Conservation (phyloP, 75 land plant genomes). For the Cunninghamia lanceolata region DNA sequence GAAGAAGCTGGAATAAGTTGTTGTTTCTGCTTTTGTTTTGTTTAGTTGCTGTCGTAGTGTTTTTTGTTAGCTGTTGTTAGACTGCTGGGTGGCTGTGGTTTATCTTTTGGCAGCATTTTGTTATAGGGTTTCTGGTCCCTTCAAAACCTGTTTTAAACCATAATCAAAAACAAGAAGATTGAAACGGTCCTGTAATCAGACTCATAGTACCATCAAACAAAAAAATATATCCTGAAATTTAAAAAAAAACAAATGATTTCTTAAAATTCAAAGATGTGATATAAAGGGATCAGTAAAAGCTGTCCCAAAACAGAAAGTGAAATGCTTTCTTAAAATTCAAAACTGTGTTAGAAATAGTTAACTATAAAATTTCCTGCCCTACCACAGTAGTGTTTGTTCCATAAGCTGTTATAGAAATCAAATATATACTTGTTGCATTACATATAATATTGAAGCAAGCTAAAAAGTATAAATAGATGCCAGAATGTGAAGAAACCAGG, state of each 20-base stretch:
- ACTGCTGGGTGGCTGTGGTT: no score
- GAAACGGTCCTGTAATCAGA: not conserved
- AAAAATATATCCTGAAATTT: not conserved
- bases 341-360: not conserved
- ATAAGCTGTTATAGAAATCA: not conserved
- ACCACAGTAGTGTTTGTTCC: not conserved
- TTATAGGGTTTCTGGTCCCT: no score
- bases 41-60: no score
- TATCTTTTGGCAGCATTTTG: no score
- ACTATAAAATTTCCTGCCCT: not conserved
- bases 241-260: no score
- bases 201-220: not conserved
- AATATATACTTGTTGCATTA: not conserved
- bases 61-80: no score
- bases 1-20: no score
- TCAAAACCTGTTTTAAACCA: no score
- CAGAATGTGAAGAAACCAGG: not conserved
- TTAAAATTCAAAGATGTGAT: no score
- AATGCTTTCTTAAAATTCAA: not conserved
- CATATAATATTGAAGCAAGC: not conserved
- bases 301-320: not conserved
- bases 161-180: not conserved
- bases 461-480: not conserved
- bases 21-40: no score
- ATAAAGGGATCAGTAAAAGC: no score